Evolutionary conservation across 2,329 filamentous ascomycete genomes (phyloP).

Genomic region (Metarhizium guizhouense): DNA sequence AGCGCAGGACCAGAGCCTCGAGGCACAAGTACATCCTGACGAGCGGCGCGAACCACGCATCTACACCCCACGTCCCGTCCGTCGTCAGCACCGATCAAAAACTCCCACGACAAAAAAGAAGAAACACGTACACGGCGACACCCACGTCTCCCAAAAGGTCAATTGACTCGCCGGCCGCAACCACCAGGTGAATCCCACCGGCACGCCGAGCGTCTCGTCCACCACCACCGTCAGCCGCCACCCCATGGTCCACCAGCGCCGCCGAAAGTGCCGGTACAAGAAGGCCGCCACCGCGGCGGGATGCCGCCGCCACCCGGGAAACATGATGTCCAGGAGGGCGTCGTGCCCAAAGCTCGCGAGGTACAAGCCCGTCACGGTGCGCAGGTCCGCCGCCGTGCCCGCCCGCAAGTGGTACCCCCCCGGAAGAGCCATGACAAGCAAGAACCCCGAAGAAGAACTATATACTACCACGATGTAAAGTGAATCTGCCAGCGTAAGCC

Average conservation of each 20-base stretch:
- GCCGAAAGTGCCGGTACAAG: slow-evolving; percentile 18
- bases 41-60: too few relatives aligned
- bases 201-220: background rate
- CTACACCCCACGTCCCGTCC: too few relatives aligned
- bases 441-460: too few relatives aligned
- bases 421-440: too few relatives aligned
- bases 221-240: too few relatives aligned
- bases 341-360: slow-evolving; percentile 20
- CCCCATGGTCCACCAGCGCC: slow-evolving; percentile 13
- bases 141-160: slow-evolving; percentile 13
- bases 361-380: slow-evolving; percentile 18
- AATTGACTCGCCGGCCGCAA: slow-evolving; percentile 18
- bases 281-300: slow-evolving; percentile 12
- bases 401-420: slow-evolving; percentile 6
- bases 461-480: too few relatives aligned
- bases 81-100: too few relatives aligned
- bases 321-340: slow-evolving; percentile 21
- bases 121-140: too few relatives aligned
- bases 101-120: too few relatives aligned
- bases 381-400: slow-evolving; percentile 21
- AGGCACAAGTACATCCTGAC: too few relatives aligned
- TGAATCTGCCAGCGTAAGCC: too few relatives aligned
- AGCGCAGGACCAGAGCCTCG: too few relatives aligned
- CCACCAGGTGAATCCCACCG: slow-evolving; percentile 26
- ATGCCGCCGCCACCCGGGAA: slow-evolving; percentile 16